Conservation (phyloP, 2,329 filamentous ascomycete genomes). For the Hypoxylon sp. region DNA sequence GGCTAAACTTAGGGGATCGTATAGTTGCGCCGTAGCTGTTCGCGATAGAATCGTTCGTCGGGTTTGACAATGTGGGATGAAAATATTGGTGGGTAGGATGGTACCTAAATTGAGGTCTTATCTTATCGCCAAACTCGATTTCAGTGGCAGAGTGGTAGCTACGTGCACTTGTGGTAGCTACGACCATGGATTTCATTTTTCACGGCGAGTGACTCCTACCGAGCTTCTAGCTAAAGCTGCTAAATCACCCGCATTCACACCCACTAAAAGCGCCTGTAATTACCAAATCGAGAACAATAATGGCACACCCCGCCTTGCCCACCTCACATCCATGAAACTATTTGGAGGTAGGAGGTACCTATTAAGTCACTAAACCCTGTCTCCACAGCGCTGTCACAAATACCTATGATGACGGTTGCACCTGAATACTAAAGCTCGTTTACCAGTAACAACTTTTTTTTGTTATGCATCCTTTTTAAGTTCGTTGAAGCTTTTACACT, state of each 20-base stretch:
- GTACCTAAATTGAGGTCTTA: constrained; percentile 24
- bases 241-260: background rate
- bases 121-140: constrained; percentile 27
- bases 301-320: constrained; percentile 12
- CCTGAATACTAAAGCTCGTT: constrained; percentile 16
- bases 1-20: background rate
- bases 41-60: constrained; percentile 10
- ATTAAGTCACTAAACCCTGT: constrained; percentile 19
- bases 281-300: constrained; percentile 7
- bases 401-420: constrained; percentile 22
- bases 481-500: constrained; percentile 1
- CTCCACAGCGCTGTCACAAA: constrained; percentile 13
- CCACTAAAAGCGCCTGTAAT: background rate
- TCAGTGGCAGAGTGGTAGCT: background rate
- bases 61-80: constrained; percentile 19
- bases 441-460: constrained; percentile 24
- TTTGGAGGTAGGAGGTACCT: too few species aligned
- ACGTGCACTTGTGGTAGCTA: background rate
- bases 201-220: constrained; percentile 16
- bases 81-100: constrained; percentile 36
- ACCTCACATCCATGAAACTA: background rate
- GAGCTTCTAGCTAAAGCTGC: too few species aligned
- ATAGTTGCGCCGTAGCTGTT: background rate
- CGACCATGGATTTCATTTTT: background rate
- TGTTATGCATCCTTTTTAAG: constrained; percentile 2